Conservation (phyloP, 495 filamentous ascomycete species). For the Penicillium paradoxum region DNA sequence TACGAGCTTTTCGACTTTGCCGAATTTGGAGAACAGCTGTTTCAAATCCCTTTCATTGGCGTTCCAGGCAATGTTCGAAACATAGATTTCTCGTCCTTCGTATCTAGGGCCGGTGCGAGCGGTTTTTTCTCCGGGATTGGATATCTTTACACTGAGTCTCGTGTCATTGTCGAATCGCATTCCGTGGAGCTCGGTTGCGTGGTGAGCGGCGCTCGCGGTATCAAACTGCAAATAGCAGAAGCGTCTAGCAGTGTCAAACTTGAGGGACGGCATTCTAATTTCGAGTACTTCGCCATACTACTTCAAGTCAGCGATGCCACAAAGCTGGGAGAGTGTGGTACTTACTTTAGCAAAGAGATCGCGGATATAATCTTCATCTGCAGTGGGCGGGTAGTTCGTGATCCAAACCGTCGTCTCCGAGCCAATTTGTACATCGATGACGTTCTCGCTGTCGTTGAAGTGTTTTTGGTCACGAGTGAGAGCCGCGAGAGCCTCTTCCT, state of each 20-base stretch:
- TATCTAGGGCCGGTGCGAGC: constrained; percentile 73
- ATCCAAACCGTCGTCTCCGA: constrained; percentile 78
- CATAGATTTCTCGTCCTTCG: constrained; percentile 83
- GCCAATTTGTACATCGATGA: constrained; percentile 67
- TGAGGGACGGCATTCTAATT: constrained; percentile 85
- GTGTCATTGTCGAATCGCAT: constrained; percentile 58
- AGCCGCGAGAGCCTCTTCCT: constrained; percentile 76
- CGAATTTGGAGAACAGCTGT: constrained; percentile 67
- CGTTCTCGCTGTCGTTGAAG: constrained; percentile 52
- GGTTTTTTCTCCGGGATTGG: constrained; percentile 72
- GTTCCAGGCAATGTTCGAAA: constrained; percentile 65
- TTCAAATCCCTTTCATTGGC: constrained; percentile 63
- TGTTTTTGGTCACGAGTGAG: constrained; percentile 71
- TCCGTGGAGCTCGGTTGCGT: constrained; percentile 67
- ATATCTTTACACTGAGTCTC: constrained; percentile 72
- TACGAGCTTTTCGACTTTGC: constrained; percentile 63
- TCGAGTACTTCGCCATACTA: constrained; percentile 76
- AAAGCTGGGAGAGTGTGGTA: not conserved
- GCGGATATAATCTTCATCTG: constrained; percentile 76
- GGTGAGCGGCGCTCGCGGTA: constrained; percentile 54
- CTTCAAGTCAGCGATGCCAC: constrained; percentile 9
- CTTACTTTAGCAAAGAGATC: constrained; percentile 62
- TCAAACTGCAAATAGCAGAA: constrained; percentile 94
- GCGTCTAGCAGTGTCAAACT: constrained; percentile 77
- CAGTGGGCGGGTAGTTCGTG: constrained; percentile 81